Evolutionary conservation across 208 protist genomes (phyloP), one percentile per base, ranked within the genome.

Genomic region (Wallacemonas sp.): DNA sequence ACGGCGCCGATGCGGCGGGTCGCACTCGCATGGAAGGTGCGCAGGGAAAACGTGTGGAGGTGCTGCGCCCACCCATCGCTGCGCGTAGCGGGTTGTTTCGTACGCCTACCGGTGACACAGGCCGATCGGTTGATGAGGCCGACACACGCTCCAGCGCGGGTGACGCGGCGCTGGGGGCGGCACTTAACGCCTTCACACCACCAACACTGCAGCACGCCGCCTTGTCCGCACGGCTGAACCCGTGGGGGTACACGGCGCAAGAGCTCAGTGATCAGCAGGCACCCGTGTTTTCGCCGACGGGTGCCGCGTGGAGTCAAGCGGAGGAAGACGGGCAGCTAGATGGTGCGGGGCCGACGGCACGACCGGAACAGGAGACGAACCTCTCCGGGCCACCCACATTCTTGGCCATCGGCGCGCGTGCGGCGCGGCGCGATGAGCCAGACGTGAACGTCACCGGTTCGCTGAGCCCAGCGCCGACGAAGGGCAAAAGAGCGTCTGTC

Each of bases 191-290:
- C 5, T 33, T 22, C 27, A 27, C 19, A 29, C 6, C 30, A 19
- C 17, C 50, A 6, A 34, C 13, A 19, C 32, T 15, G 50, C 50
- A 24, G 30, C 30, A 30, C n/a, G 30, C 50, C 13, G 21, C 50
- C 8, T 32, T 57, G 17, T 3, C 50, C 26, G 6, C 50, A 17
- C 50, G 50, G 12, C 30, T 57, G 12, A 57, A 57, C 50, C 50
- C 50, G 26, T 57, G 50, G 50, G 50, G 50, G 17, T 57, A 22
- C 29, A 41, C 29, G 17, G 15, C 13, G 24, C 30, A 57, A n/a
- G 50, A 57, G 50, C 50, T 57, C 17, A 26, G 32, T n/a, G 32
- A 57, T 21, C 26, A 57, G 9, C 30, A 57, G 50, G 50, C 50
- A 27, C 50, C 50, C n/a, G 32, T 39, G 29, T 57, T 57, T n/a